phyloP scores from a whole-genome alignment of 73 alveolate genomes.

The Blepharisma japonicum region DNA sequence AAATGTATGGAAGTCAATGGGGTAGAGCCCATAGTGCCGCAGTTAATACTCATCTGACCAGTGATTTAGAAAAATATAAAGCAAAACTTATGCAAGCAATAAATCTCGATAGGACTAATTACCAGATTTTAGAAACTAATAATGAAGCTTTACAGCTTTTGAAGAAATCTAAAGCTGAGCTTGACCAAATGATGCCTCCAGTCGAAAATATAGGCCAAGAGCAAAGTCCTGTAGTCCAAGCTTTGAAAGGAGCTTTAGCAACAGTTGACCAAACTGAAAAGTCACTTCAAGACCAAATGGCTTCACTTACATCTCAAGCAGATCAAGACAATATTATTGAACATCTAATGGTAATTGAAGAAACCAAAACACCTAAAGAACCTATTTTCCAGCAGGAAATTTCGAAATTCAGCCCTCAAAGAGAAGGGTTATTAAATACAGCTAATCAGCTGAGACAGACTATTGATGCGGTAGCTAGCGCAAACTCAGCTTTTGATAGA shows the following conservation, averaged over 20 bases:
- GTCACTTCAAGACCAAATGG: background rate
- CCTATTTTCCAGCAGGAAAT: background rate
- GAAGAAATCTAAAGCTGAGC: background rate
- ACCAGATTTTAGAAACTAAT: background rate
- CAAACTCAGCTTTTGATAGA: background rate
- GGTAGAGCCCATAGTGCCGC: conserved; percentile 28
- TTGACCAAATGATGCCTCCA: conserved; percentile 26
- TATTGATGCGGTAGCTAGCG: background rate
- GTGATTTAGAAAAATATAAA: conserved; percentile 11
- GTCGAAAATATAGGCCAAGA: background rate
- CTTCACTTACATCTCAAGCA: background rate
- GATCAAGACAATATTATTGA: conserved; percentile 21
- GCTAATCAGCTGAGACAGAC: background rate
- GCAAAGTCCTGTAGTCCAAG: background rate
- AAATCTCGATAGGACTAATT: background rate
- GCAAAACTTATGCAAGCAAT: background rate
- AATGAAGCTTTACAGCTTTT: background rate
- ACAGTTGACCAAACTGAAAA: background rate
- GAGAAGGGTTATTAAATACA: background rate
- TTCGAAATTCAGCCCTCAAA: conserved; percentile 20
- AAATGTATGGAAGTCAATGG: conserved; percentile 22
- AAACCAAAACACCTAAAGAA: conserved; percentile 16
- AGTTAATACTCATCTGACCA: background rate
- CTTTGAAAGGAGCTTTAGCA: conserved; percentile 6
- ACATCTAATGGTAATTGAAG: background rate